A percentile compares a stretch with the other conserved stretches of the same genome.
Conservation (phyloP, 2,329 filamentous ascomycete genomes). For the Emericellopsis atlantica region DNA sequence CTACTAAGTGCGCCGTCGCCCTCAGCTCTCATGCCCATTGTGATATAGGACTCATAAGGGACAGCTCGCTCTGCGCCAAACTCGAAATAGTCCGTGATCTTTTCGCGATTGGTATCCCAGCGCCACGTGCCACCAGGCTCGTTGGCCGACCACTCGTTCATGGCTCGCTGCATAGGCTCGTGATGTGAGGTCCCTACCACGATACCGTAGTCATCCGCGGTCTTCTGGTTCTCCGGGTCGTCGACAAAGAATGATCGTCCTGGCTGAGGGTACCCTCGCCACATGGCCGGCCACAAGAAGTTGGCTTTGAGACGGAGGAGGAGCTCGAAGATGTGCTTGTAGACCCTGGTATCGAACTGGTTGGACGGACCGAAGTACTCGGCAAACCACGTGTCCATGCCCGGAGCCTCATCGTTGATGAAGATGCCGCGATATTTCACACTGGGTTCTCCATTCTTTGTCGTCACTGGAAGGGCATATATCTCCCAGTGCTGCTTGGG, state of each 20-base stretch:
- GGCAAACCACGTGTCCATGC: conserved; percentile 53
- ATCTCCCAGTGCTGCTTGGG: conserved; percentile 36
- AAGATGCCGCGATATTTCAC: conserved; percentile 61
- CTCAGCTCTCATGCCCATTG: conserved; percentile 41
- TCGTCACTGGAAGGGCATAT: conserved; percentile 38
- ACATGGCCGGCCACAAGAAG: conserved; percentile 62
- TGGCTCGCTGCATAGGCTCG: conserved; percentile 47
- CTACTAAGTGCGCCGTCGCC: conserved; percentile 26
- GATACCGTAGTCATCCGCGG: conserved; percentile 51
- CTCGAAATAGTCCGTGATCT: conserved; percentile 40
- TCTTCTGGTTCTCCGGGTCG: conserved; percentile 51
- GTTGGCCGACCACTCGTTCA: conserved; percentile 24
- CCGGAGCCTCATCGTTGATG: conserved; percentile 58
- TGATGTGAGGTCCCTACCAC: conserved; percentile 50
- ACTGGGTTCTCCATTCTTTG: conserved; percentile 44
- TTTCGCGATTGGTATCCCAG: conserved; percentile 38
- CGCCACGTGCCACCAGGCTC: conserved; percentile 35
- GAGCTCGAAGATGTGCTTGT: conserved; percentile 56
- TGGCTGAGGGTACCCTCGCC: conserved; percentile 28
- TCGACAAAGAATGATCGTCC: conserved; percentile 56
- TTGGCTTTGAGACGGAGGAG: conserved; percentile 57
- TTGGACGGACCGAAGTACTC: conserved; percentile 19
- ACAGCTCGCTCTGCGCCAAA: conserved; percentile 38
- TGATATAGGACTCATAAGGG: conserved; percentile 42
- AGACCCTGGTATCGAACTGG: conserved; percentile 43